Evolutionary conservation across 108 stramenopile species (phyloP).

Genomic region (Discostella stelligeroides): DNA sequence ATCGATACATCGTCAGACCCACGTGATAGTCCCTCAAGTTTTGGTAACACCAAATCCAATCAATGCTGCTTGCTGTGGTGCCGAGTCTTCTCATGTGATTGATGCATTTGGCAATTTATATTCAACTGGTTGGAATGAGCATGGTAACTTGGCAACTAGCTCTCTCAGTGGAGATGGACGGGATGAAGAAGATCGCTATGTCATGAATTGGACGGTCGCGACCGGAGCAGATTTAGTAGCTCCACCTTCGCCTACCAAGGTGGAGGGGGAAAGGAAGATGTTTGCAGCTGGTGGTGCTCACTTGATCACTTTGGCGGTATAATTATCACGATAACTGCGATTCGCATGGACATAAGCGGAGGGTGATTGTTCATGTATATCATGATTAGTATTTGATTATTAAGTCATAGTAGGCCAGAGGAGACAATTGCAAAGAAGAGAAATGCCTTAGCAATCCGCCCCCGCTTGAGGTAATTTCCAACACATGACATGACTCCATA

Average conservation of each 20-base stretch:
- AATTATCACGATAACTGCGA: no score
- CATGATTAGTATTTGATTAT: no score
- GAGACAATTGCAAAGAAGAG: no score
- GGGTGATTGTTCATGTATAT: no score
- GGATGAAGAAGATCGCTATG: constrained; percentile 15
- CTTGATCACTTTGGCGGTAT: constrained; percentile 33
- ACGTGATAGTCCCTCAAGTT: no score
- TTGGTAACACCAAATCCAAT: constrained; percentile 36
- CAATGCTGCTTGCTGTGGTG: constrained; percentile 58
- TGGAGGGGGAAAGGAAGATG: constrained; percentile 31
- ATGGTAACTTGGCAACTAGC: constrained; percentile 71
- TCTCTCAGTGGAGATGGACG: constrained; percentile 13
- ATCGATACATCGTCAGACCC: no score
- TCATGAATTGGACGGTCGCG: constrained; percentile 24
- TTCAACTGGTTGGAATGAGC: constrained; percentile 86
- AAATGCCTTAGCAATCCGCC: no score
- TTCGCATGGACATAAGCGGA: no score
- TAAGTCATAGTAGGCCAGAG: no score
- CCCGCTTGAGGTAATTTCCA: no score
- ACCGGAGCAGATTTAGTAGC: constrained; percentile 33
- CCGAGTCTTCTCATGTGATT: constrained; percentile 72
- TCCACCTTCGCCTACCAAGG: constrained; percentile 34
- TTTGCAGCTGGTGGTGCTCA: constrained; percentile 68
- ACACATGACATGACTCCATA: no score
- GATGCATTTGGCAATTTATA: constrained; percentile 49